Evolutionary conservation across 139 green algal genomes (phyloP), one percentile per base, ranked within the genome.

Genomic region (Choricystis sp.): DNA sequence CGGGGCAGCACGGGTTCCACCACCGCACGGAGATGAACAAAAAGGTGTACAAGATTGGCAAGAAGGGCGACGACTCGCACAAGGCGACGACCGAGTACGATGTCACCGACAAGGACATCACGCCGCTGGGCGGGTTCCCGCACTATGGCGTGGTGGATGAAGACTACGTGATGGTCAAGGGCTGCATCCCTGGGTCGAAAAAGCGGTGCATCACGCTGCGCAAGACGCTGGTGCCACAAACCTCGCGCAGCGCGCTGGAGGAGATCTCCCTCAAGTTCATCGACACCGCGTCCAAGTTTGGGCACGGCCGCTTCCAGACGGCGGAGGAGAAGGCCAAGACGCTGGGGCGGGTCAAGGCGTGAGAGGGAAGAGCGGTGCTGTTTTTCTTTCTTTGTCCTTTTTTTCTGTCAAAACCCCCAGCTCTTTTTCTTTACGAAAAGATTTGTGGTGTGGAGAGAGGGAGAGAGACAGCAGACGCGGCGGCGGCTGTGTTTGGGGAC

Each of bases 21-120:
- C 94, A 99, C 85, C 82, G 94, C 63, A 99, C 94, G 0, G 91
- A 99, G 85, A 94, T 96, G 77, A 98, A 99, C 92, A 98, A 99
- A 90, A 99, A 98, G 90, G 76, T 98, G n/a, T 98, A 97, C 87
- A 88, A 89, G 77, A 72, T 99, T 27, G 94, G 94, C 72, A 95
- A 97, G 82, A 93, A 89, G 80, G 90, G 84, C 66, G 81, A 94
- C 56, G 84, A 86, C 49, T 78, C 58, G 61, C 88, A 95, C 85
- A 52, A 59, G 19, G 93, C 84, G 58, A 86, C 75, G 69, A 99
- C 94, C 49, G 90, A 96, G 59, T 94, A 89, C 74, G 94, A 99
- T 71, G 76, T 90, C 49, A 96, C 88, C 23, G 78, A 92, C 40
- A 99, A 99, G 89, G 81, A 88, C 56, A 98, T 99, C 84, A 99